phyloP scores from a whole-genome alignment of 352 stramenopile species.

The Phytophthora uliginosa region DNA sequence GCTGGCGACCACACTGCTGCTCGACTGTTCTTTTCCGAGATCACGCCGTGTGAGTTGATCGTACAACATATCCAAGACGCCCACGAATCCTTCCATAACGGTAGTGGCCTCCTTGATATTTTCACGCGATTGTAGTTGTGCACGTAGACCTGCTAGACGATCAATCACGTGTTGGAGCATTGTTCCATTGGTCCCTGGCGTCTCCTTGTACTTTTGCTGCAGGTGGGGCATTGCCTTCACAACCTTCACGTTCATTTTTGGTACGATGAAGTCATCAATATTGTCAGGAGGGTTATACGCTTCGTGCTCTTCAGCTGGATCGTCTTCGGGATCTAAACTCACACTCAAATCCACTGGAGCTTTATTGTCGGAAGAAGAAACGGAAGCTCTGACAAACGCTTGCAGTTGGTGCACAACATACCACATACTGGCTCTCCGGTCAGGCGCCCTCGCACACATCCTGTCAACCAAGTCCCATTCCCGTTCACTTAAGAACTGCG shows the following conservation, averaged over 20 bases:
- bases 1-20: constrained; percentile 13
- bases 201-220: constrained; percentile 10
- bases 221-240: constrained; percentile 28
- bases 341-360: constrained; percentile 35
- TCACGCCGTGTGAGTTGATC: constrained; percentile 24
- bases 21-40: constrained; percentile 25
- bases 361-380: constrained; percentile 12
- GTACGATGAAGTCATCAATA: constrained; percentile 38
- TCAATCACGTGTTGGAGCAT: constrained; percentile 28
- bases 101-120: constrained; percentile 17
- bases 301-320: constrained; percentile 15
- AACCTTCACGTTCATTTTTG: constrained; percentile 34
- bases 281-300: constrained; percentile 15
- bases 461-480: constrained; percentile 41
- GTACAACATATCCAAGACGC: constrained; percentile 31
- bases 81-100: constrained; percentile 31
- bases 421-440: constrained; percentile 31
- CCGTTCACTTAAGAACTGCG: constrained; percentile 23
- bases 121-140: constrained; percentile 18
- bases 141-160: constrained; percentile 15
- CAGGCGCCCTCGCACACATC: constrained; percentile 28
- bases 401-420: constrained; percentile 43
- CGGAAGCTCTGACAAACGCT: constrained; percentile 16
- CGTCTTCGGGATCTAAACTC: constrained; percentile 25
- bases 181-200: constrained; percentile 1